A percentile compares a stretch with the other conserved stretches of the same genome.
Evolutionary conservation across 2,329 filamentous ascomycete species (phyloP).

Genomic region (Epichloe elymi): DNA sequence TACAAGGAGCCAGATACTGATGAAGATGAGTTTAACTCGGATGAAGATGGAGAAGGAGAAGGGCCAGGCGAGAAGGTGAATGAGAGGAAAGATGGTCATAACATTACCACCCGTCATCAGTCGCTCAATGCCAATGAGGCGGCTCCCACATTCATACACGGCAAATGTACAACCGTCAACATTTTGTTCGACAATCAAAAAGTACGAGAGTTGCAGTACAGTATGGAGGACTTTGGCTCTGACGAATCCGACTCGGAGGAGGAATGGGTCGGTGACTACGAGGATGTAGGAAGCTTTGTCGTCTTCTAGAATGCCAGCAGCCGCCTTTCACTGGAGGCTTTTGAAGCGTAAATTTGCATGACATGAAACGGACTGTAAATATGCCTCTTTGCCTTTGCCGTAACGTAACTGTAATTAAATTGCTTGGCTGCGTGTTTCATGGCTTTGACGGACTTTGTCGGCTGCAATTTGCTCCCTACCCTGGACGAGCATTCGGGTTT

Average conservation of each 20-base stretch:
- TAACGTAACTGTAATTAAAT: not conserved
- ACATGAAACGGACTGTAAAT: not conserved
- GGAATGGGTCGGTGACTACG: slow-evolving; percentile 44
- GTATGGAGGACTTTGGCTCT: slow-evolving; percentile 58
- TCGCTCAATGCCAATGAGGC: not conserved
- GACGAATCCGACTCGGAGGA: slow-evolving; percentile 42
- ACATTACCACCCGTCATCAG: not conserved
- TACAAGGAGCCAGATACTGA: slow-evolving; percentile 35
- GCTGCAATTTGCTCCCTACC: not conserved
- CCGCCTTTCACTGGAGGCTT: no score
- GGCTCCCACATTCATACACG: slow-evolving; percentile 38
- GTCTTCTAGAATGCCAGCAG: slow-evolving; percentile 12
- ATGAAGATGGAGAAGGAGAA: slow-evolving; percentile 9
- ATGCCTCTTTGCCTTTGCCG: not conserved
- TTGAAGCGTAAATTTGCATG: no score
- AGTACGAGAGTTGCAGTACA: slow-evolving; percentile 52
- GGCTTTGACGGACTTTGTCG: no score
- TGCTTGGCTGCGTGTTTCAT: not conserved
- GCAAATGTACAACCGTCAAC: slow-evolving; percentile 56
- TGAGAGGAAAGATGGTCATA: slow-evolving; percentile 5
- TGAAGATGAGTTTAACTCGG: slow-evolving; percentile 26
- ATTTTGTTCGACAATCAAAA: slow-evolving; percentile 67
- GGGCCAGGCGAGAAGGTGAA: slow-evolving; percentile 3
- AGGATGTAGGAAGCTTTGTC: slow-evolving; percentile 30
- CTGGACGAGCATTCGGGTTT: not conserved